Conservation (phyloP, 139 green algal genomes). For the Eudorina sp. region DNA sequence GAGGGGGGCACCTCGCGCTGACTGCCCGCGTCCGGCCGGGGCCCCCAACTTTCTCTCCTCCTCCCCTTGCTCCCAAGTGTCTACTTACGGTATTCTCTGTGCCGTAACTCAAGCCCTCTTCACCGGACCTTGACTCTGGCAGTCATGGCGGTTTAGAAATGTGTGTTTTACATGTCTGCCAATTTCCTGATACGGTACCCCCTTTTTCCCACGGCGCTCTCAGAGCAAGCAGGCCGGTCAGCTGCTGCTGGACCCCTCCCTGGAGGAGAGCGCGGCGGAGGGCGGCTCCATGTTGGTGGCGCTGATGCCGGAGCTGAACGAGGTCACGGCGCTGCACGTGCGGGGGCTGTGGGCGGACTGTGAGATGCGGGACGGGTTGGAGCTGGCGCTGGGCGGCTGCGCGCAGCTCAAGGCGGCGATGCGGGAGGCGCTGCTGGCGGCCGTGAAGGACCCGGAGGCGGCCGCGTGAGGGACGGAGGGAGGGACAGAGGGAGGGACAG, state of each 20-base stretch:
- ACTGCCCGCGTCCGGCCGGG: too few species aligned
- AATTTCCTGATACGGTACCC: not conserved
- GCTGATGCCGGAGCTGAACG: constrained; percentile 64
- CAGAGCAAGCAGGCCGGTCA: constrained; percentile 51
- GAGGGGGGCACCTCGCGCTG: too few species aligned
- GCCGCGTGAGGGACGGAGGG: not conserved
- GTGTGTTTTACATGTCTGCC: too few species aligned
- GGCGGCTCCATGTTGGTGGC: constrained; percentile 72
- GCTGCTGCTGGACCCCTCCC: constrained; percentile 78
- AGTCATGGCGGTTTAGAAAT: too few species aligned
- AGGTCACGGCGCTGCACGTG: constrained; percentile 72
- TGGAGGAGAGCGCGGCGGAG: constrained; percentile 63
- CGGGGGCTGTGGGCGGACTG: constrained; percentile 64
- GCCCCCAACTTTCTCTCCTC: too few species aligned
- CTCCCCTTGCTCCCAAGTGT: too few species aligned
- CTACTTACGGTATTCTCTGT: too few species aligned
- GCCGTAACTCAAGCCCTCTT: too few species aligned
- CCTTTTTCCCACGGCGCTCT: not conserved
- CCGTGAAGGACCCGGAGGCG: not conserved
- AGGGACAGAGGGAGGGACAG: not conserved
- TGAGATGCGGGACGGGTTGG: constrained; percentile 63
- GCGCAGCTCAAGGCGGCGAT: constrained; percentile 70
- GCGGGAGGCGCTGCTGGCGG: constrained; percentile 49
- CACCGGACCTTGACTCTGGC: too few species aligned
- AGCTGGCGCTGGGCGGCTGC: constrained; percentile 81